Evolutionary conservation across 2,329 filamentous ascomycete genomes (phyloP).

Genomic region (Fusarium albidum): DNA sequence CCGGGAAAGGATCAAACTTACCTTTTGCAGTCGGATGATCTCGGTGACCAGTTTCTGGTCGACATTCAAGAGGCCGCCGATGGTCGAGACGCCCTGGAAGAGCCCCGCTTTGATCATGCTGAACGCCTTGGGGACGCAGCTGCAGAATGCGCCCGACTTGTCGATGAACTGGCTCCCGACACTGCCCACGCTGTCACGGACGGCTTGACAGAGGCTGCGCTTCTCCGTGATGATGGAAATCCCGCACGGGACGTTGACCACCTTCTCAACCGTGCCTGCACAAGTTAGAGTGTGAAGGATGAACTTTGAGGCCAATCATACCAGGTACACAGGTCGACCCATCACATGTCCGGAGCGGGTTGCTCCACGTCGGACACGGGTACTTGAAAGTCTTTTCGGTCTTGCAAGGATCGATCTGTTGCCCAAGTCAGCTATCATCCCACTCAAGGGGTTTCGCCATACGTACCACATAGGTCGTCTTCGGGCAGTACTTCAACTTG

Average conservation of each 20-base stretch:
- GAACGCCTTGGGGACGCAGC: neutral
- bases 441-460: neutral
- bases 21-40: slow-evolving; percentile 3
- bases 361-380: slow-evolving; percentile 3
- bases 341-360: neutral
- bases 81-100: neutral
- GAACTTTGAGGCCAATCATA: no score
- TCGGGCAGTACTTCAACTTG: neutral
- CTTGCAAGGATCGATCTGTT: slow-evolving; percentile 8
- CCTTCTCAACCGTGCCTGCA: neutral
- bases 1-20: neutral
- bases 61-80: neutral
- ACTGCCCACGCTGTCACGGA: slow-evolving; percentile 5
- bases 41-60: neutral
- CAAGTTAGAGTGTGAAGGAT: no score
- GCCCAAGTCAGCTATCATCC: neutral
- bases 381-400: slow-evolving; percentile 2
- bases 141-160: neutral
- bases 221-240: slow-evolving; percentile 2
- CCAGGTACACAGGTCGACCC: slow-evolving; percentile 1
- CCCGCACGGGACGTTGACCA: neutral
- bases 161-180: neutral
- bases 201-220: neutral
- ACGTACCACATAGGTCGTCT: neutral
- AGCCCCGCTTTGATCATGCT: neutral